phyloP scores from a whole-genome alignment of 768 basidiomycete genomes.

The Mycena amicta region DNA sequence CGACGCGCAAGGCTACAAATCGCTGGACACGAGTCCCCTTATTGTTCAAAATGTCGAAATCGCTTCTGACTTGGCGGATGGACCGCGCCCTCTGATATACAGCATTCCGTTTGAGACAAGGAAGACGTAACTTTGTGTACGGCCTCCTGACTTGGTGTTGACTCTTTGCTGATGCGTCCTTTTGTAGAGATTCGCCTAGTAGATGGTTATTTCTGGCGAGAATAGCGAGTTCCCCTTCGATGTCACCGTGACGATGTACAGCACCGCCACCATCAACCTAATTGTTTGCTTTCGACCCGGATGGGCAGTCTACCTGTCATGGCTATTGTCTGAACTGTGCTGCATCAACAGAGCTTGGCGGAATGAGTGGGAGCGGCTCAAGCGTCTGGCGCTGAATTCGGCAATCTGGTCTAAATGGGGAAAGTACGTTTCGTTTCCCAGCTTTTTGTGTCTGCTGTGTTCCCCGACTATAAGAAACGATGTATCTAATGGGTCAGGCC shows the following conservation, averaged over 20 bases:
- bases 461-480: conserved; percentile 13
- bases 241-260: background rate
- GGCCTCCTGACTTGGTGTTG: background rate
- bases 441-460: conserved; percentile 1
- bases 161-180: conserved; percentile 3
- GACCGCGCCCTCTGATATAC: conserved; percentile 33
- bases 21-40: conserved; percentile 27
- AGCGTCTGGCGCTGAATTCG: background rate
- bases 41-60: conserved; percentile 36
- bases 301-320: background rate
- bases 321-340: background rate
- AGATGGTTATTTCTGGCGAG: conserved; percentile 8
- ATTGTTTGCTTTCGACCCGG: background rate
- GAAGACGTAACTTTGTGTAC: conserved; percentile 3
- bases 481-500: background rate
- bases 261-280: background rate
- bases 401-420: background rate
- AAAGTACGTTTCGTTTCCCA: background rate
- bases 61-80: conserved; percentile 32
- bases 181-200: background rate
- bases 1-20: conserved; percentile 32
- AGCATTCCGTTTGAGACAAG: conserved; percentile 25
- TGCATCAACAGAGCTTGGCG: no score
- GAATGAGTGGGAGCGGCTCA: no score
- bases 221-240: background rate